Evolutionary conservation across 2,329 filamentous ascomycete genomes (phyloP).

Genomic region (Tetracladium maxilliforme): DNA sequence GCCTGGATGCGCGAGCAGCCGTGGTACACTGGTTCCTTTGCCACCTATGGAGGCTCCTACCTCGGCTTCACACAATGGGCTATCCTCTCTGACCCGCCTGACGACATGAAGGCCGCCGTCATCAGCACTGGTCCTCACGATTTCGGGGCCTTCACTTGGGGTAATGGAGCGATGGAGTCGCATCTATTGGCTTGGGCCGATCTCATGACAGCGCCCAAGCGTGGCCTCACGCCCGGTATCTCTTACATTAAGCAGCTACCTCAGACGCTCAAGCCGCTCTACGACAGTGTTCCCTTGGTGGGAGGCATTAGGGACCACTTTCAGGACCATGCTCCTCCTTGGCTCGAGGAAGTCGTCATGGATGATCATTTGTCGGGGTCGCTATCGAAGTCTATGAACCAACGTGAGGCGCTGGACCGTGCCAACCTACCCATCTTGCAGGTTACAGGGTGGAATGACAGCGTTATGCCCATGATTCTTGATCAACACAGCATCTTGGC

Average conservation of each 20-base stretch:
- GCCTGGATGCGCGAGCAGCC: conserved; percentile 9
- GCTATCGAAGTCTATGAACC: conserved; percentile 2
- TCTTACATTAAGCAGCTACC: no score
- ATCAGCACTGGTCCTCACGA: conserved; percentile 5
- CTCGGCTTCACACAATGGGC: conserved; percentile 10
- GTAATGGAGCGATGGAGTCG: conserved; percentile 5
- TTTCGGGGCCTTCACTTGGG: conserved; percentile 4
- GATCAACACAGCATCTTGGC: conserved; percentile 5
- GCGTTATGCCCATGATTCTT: conserved; percentile 6
- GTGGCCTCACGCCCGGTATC: no score
- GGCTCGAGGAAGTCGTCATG: conserved; percentile 3
- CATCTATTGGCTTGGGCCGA: conserved; percentile 3
- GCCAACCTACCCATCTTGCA: conserved; percentile 7
- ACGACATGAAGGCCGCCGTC: conserved; percentile 7
- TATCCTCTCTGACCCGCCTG: conserved; percentile 6
- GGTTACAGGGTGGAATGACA: conserved; percentile 8
- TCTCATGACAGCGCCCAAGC: neutral
- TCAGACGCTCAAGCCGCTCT: no score
- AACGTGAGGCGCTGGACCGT: conserved; percentile 5
- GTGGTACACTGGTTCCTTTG: conserved; percentile 10
- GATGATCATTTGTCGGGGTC: conserved; percentile 4
- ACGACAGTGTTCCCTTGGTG: conserved; percentile 4
- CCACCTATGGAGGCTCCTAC: conserved; percentile 7
- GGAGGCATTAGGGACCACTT: conserved; percentile 4
- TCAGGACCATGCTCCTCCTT: conserved; percentile 3